Base-by-base conservation (phyloP, 352 stramenopile genomes). In the Phytopythium ostracodes region DNA sequence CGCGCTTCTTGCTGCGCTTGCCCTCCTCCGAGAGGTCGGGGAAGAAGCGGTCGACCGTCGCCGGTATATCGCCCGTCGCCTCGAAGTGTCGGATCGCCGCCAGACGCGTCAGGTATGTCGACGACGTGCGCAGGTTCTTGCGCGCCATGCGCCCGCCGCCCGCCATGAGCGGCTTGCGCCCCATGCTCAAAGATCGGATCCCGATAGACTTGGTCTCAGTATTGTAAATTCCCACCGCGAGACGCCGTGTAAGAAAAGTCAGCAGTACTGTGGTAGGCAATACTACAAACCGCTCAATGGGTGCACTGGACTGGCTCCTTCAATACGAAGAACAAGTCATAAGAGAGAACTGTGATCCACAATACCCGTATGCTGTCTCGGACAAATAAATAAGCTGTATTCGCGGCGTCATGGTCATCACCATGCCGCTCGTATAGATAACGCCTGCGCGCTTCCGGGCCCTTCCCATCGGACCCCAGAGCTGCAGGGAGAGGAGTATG, bases 1-100 rank as follows among this genome's bases (percentile, higher is more conserved):
- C 67, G 25, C 70, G 70, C 56, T 77, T 77, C 59, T 77, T 77
- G 53, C 63, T 77, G 50, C 64, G 64, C 40, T 75, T 73, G 29
- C 59, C 64, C 36, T 75, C 40, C 27, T 47, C 49, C 12, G 61
- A 67, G 15, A 77, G 55, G 35, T 31, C n/a, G 24, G 67, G 64
- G 35, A 74, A 77, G 38, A 77, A 74, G 10, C 53, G 40, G 7
- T 74, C 70, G 24, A 77, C 70, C 11, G 66, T 74, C 20, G 51
- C 46, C 46, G 67, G 17, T 60, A 77, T 77, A 59, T 72, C 52
- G 24, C 59, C 43, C 20, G 50, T 61, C 42, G 71, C 70, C 8
- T 73, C 53, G 29, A 66, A 75, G 55, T 71, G 56, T 36, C 67
- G 66, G 62, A 77, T 73, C 33, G 52, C 67, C 12, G 67, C 67